Evolutionary conservation across 2,329 filamentous ascomycete species (phyloP).

Genomic region (Pseudogymnoascus sp.): DNA sequence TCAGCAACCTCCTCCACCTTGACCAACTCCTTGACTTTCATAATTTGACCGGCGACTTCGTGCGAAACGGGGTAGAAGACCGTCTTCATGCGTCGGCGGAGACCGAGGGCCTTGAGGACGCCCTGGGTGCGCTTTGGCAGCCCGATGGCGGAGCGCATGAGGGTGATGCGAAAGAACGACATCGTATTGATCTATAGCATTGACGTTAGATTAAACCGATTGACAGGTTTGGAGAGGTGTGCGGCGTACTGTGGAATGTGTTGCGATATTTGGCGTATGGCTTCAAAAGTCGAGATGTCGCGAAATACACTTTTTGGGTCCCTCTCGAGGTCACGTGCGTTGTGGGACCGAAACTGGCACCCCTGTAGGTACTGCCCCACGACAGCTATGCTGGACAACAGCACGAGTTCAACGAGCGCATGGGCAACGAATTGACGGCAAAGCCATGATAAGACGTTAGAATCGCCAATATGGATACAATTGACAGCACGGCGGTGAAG

Average conservation of each 20-base stretch:
- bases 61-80: constrained; percentile 64
- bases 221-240: not conserved
- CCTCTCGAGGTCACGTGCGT: not conserved
- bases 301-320: constrained; percentile 4
- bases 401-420: not conserved
- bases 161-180: constrained; percentile 64
- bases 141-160: constrained; percentile 64
- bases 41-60: constrained; percentile 63
- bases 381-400: not conserved
- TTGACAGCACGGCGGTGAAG: constrained; percentile 41
- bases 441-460: constrained; percentile 7
- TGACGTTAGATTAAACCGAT: not conserved
- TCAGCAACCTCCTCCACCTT: constrained; percentile 59
- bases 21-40: constrained; percentile 67
- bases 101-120: constrained; percentile 61
- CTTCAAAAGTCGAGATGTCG: constrained; percentile 5
- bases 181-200: constrained; percentile 30
- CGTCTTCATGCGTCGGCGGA: constrained; percentile 63
- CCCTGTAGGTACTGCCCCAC: constrained; percentile 5
- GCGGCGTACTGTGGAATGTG: not conserved
- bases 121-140: constrained; percentile 56
- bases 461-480: constrained; percentile 20
- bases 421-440: constrained; percentile 8
- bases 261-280: not conserved
- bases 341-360: not conserved